Percentiles rank a stretch among this genome's conserved stretches.
Conservation (phyloP, 495 filamentous ascomycete genomes). For the Beverwykella pulmonaria region DNA sequence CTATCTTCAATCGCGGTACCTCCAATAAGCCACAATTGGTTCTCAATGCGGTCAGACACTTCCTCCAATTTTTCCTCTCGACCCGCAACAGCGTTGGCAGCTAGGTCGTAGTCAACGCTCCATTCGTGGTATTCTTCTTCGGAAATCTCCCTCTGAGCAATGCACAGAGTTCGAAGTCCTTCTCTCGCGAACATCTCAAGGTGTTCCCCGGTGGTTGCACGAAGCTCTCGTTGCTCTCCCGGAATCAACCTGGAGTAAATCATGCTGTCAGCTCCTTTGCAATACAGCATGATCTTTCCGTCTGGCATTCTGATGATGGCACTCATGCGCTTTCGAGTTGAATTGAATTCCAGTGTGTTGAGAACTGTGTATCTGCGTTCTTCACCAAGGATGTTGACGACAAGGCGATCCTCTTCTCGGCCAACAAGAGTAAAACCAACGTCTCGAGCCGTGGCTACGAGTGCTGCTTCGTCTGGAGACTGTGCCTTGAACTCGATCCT, state of each 20-base stretch:
- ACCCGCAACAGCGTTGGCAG: slow-evolving; percentile 78
- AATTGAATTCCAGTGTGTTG: slow-evolving; percentile 98
- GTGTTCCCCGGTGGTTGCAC: slow-evolving; percentile 84
- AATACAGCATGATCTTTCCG: slow-evolving; percentile 88
- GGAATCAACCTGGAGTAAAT: slow-evolving; percentile 90
- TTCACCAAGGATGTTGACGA: slow-evolving; percentile 82
- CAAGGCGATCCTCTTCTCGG: slow-evolving; percentile 72
- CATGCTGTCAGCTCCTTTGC: slow-evolving; percentile 96
- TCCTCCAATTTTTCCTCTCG: slow-evolving; percentile 94
- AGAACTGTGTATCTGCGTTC: slow-evolving; percentile 83
- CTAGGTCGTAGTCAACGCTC: slow-evolving; percentile 84
- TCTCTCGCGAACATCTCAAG: slow-evolving; percentile 96
- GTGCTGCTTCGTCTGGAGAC: slow-evolving; percentile 93
- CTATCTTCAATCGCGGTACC: slow-evolving; percentile 98
- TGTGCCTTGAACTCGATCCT: slow-evolving; percentile 95
- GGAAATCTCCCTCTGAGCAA: slow-evolving; percentile 79
- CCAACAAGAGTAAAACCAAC: slow-evolving; percentile 96
- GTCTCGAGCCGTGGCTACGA: slow-evolving; percentile 92
- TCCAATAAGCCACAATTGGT: slow-evolving; percentile 83
- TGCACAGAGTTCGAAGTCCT: slow-evolving; percentile 91
- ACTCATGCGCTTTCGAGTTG: slow-evolving; percentile 96
- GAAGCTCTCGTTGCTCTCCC: slow-evolving; percentile 83
- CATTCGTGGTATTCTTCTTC: slow-evolving; percentile 88
- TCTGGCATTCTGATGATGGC: slow-evolving; percentile 96
- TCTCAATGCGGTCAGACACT: slow-evolving; percentile 87